Conservation (phyloP, 139 green algal genomes). For the Picochlorum sp. region DNA sequence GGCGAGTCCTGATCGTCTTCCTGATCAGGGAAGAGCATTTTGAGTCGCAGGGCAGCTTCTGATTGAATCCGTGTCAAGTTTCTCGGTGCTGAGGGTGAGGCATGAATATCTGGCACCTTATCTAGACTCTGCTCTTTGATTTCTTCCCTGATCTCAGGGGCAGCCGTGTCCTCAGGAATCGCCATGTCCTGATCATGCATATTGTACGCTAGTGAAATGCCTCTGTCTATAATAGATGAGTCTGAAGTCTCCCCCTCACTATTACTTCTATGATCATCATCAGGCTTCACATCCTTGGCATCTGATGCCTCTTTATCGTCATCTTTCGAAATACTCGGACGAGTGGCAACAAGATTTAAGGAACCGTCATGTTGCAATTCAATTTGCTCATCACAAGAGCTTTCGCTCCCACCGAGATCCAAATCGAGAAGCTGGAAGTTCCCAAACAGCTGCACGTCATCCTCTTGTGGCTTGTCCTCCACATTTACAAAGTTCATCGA, state of each 20-base stretch:
- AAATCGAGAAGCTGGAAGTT: background rate
- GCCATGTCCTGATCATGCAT: no score
- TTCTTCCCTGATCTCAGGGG: no score
- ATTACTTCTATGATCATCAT: no score
- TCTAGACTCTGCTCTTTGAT: no score
- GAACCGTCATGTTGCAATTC: background rate
- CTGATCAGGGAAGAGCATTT: conserved; percentile 1
- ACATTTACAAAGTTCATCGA: background rate
- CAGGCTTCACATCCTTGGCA: background rate
- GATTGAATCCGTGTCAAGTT: background rate
- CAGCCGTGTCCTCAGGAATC: no score
- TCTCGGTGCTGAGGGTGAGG: background rate
- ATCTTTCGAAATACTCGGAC: background rate
- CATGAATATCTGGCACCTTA: no score
- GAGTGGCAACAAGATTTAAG: background rate
- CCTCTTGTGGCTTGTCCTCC: background rate
- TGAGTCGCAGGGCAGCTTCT: background rate
- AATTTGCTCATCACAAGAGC: background rate
- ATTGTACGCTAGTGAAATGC: no score
- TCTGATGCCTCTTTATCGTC: no score
- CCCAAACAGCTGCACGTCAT: background rate
- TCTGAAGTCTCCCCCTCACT: background rate
- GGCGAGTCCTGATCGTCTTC: background rate
- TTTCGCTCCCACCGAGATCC: background rate
- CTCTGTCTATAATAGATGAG: no score